A percentile compares a stretch with the other conserved stretches of the same genome.
phyloP scores from a whole-genome alignment of 768 basidiomycete species.

The Exsudoporus frostii region DNA sequence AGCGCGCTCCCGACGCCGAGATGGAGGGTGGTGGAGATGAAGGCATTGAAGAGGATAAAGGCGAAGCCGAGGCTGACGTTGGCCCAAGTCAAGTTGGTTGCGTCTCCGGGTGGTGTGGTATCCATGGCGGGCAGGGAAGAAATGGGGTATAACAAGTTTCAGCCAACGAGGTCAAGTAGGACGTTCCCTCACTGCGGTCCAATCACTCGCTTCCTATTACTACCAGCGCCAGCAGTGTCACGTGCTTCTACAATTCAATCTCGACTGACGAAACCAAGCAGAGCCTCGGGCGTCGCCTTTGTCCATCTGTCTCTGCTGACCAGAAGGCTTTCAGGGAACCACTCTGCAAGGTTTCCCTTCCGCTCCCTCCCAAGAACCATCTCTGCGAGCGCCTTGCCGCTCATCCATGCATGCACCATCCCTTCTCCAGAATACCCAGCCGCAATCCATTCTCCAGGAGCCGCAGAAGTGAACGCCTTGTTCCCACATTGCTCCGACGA shows the following conservation, averaged over 20 bases:
- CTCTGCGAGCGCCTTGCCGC: slow-evolving; percentile 54
- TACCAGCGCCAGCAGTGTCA: too few species aligned
- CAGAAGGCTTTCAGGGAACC: slow-evolving; percentile 50
- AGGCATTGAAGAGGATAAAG: slow-evolving; percentile 72
- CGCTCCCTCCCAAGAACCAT: slow-evolving; percentile 50
- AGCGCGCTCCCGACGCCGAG: slow-evolving; percentile 70
- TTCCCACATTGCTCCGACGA: background rate
- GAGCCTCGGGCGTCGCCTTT: slow-evolving; percentile 51
- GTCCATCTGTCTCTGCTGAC: slow-evolving; percentile 50
- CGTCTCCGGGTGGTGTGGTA: slow-evolving; percentile 15
- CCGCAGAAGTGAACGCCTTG: slow-evolving; percentile 15
- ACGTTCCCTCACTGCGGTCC: background rate
- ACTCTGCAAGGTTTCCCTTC: slow-evolving; percentile 30
- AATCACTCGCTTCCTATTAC: background rate
- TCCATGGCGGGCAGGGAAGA: slow-evolving; percentile 29
- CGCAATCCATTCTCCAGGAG: slow-evolving; percentile 67
- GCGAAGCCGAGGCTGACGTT: slow-evolving; percentile 74
- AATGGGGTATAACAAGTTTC: background rate
- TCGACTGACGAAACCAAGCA: slow-evolving; percentile 12
- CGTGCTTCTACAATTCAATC: background rate
- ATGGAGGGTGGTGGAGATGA: slow-evolving; percentile 59
- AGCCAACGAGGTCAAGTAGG: too few species aligned
- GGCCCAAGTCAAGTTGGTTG: slow-evolving; percentile 52
- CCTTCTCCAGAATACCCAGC: slow-evolving; percentile 74
- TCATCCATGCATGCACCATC: slow-evolving; percentile 70